Evolutionary conservation across 202 grass and related monocot species (phyloP).

Genomic region (Panicum virgatum): DNA sequence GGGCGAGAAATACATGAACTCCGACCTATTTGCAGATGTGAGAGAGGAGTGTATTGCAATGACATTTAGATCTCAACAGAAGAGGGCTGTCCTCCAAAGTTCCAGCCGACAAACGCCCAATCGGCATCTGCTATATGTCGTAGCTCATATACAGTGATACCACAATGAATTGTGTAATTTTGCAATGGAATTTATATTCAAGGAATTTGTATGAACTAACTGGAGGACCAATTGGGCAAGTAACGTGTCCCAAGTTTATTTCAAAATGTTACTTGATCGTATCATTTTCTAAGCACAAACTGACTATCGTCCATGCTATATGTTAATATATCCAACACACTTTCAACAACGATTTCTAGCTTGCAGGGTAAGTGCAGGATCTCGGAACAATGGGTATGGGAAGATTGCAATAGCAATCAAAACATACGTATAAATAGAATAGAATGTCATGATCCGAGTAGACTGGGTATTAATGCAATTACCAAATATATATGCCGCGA

Average conservation of each 20-base stretch:
- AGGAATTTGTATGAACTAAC: neutral
- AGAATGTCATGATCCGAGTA: too few species aligned
- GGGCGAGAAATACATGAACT: constrained; percentile 77
- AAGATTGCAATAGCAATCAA: too few species aligned
- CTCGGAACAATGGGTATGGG: too few species aligned
- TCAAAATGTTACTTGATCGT: neutral
- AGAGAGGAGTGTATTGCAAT: constrained; percentile 83
- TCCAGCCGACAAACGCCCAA: neutral
- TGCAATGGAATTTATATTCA: neutral
- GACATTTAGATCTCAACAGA: constrained; percentile 54
- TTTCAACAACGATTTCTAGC: too few species aligned
- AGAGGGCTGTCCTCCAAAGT: neutral
- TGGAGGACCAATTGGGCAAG: neutral
- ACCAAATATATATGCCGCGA: too few species aligned
- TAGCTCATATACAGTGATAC: neutral
- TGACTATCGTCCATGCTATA: too few species aligned
- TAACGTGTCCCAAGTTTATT: neutral
- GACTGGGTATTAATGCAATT: too few species aligned
- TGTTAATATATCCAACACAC: neutral
- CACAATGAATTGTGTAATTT: neutral
- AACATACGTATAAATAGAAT: too few species aligned
- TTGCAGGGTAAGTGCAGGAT: too few species aligned
- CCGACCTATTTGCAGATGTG: constrained; percentile 66
- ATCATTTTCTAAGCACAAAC: neutral
- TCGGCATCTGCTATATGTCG: too few species aligned